Percentiles rank a stretch among this genome's conserved stretches.
These are phyloP conservation scores for Mallotus nudiflorus DNA, from an alignment of 345 rosid genomes.

Conservation along the genomic window DNA sequence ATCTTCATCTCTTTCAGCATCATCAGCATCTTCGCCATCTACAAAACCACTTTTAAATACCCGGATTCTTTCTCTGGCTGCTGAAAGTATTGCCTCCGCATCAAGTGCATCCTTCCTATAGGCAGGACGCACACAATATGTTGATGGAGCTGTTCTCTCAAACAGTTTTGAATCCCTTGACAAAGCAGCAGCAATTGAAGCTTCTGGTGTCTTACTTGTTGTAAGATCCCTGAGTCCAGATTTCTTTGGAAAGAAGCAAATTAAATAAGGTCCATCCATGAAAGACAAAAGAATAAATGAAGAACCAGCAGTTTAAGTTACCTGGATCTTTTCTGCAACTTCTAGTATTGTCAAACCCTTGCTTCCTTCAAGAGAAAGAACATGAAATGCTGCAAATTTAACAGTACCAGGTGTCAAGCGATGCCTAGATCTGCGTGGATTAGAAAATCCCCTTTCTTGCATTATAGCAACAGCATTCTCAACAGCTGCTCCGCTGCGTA, in stretches of 20 bases:
- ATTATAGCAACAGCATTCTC: conserved; percentile 81
- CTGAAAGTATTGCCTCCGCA: conserved; percentile 67
- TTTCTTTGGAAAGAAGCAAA: conserved; percentile 42
- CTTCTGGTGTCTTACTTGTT: conserved; percentile 95
- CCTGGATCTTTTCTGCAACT: conserved; percentile 93
- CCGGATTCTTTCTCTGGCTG: conserved; percentile 74
- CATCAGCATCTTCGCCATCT: conserved; percentile 81
- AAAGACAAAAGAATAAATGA: neutral
- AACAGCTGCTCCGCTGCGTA: conserved; percentile 79
- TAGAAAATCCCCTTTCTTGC: conserved; percentile 82
- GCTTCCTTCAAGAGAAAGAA: conserved; percentile 76
- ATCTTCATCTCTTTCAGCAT: conserved; percentile 82
- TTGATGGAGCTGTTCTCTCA: conserved; percentile 94
- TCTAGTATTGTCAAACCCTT: conserved; percentile 79
- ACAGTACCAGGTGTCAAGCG: conserved; percentile 94
- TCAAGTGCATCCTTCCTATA: conserved; percentile 77
- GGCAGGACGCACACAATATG: conserved; percentile 78
- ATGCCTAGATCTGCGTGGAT: conserved; percentile 80
- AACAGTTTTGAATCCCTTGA: conserved; percentile 90
- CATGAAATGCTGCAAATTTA: conserved; percentile 89
- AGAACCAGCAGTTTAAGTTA: conserved; percentile 21
- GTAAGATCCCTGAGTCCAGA: conserved; percentile 92
- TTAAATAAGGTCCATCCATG: neutral
- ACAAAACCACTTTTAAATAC: conserved; percentile 57
- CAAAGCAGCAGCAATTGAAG: conserved; percentile 91